Percentiles rank a stretch among this genome's conserved stretches.
These are phyloP conservation scores for Acer negundo DNA, from an alignment of 345 rosid species.

Conservation along the genomic window DNA sequence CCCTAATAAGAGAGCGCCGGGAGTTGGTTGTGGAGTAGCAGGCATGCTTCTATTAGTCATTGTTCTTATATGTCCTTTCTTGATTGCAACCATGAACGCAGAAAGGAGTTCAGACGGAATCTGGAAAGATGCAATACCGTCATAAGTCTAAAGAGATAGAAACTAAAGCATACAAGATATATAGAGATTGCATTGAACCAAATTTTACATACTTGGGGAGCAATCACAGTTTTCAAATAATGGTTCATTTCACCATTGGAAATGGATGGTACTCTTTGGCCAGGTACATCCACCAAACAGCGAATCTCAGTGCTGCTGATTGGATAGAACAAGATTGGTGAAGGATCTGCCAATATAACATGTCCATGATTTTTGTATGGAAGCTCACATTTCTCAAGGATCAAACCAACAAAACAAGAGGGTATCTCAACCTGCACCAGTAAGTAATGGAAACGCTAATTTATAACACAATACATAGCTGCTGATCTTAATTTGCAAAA, in stretches of 20 bases:
- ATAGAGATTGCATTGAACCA: not conserved
- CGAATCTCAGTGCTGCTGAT: constrained; percentile 12
- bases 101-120: not conserved
- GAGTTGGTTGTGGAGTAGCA: not conserved
- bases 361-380: constrained; percentile 16
- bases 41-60: constrained; percentile 14
- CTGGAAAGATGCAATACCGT: not conserved
- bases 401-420: constrained; percentile 10
- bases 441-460: not conserved
- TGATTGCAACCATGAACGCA: constrained; percentile 9
- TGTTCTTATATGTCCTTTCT: constrained; percentile 4
- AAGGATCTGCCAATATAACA: constrained; percentile 10
- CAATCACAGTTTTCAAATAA: constrained; percentile 16
- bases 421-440: constrained; percentile 16
- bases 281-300: constrained; percentile 9
- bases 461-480: no score
- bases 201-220: not conserved
- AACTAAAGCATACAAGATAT: not conserved
- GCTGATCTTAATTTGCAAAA: not conserved
- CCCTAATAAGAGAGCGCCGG: not conserved
- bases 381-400: constrained; percentile 8
- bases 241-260: constrained; percentile 12
- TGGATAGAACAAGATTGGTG: constrained; percentile 13
- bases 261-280: constrained; percentile 12
- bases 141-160: not conserved